Evolutionary conservation across 2,329 filamentous ascomycete genomes (phyloP).

Genomic region (Beauveria varroae): DNA sequence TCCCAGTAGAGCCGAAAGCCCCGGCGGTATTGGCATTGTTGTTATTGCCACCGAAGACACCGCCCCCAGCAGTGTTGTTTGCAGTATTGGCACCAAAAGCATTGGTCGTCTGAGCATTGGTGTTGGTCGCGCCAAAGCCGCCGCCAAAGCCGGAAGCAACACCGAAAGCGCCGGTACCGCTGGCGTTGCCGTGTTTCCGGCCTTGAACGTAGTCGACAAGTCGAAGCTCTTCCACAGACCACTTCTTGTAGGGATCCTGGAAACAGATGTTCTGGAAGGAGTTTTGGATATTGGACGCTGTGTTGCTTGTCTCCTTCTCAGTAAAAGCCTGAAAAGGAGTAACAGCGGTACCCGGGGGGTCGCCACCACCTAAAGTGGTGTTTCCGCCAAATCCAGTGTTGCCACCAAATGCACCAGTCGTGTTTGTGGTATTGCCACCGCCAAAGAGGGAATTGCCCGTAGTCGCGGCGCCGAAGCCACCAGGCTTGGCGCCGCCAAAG

Average conservation of each 20-base stretch:
- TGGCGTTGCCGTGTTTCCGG: conserved; percentile 73
- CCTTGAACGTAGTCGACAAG: conserved; percentile 85
- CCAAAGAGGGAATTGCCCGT: conserved; percentile 42
- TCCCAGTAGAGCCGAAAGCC: conserved; percentile 15
- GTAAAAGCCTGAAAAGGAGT: conserved; percentile 60
- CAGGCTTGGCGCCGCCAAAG: conserved; percentile 44
- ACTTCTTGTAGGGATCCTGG: conserved; percentile 76
- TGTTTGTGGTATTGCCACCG: conserved; percentile 20
- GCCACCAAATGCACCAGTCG: conserved; percentile 30
- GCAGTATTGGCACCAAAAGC: conserved; percentile 39
- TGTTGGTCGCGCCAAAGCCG: conserved; percentile 38
- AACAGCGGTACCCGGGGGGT: conserved; percentile 61
- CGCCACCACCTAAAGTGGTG: conserved; percentile 40
- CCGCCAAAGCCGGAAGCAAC: conserved; percentile 46
- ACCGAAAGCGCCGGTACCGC: conserved; percentile 80
- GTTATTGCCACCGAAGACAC: conserved; percentile 30
- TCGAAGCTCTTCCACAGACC: conserved; percentile 78
- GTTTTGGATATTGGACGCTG: conserved; percentile 38
- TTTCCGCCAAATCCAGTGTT: conserved; percentile 28
- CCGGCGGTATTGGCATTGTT: conserved; percentile 22
- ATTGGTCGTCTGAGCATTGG: conserved; percentile 22
- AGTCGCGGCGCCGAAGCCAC: conserved; percentile 39
- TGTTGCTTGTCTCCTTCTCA: conserved; percentile 70
- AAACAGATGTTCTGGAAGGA: conserved; percentile 75
- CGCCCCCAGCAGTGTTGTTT: conserved; percentile 22